Percentiles rank a stretch among this genome's conserved stretches.
These are phyloP conservation scores for Sporothrix curviconia DNA, from an alignment of 2,329 filamentous ascomycete genomes.

Conservation along the genomic window DNA sequence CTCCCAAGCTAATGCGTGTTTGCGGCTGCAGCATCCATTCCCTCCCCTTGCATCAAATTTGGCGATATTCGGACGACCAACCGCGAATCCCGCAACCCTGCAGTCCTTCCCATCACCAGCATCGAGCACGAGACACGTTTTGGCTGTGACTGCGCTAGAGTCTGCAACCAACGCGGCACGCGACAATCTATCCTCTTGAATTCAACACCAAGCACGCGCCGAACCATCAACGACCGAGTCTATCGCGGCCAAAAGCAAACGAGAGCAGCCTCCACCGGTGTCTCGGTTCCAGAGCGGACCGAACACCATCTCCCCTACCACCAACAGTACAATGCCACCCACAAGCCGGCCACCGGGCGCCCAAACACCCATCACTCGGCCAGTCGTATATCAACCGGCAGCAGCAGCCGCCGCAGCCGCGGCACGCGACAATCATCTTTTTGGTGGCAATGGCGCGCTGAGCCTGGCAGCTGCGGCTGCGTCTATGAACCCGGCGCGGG, in stretches of 20 bases:
- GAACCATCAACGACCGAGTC: too few species aligned
- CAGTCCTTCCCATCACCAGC: background rate
- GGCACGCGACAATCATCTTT: constrained; percentile 62
- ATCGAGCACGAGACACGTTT: background rate
- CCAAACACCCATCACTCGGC: constrained; percentile 48
- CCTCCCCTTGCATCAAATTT: background rate
- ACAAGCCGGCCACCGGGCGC: constrained; percentile 38
- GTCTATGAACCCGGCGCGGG: constrained; percentile 41
- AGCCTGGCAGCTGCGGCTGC: constrained; percentile 38
- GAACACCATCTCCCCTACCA: constrained; percentile 41
- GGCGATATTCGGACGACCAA: too few species aligned
- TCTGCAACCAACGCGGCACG: background rate
- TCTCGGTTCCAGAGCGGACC: constrained; percentile 42
- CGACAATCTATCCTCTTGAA: background rate
- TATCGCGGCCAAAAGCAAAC: background rate
- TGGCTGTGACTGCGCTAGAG: background rate
- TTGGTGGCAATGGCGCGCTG: constrained; percentile 50
- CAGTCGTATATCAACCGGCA: constrained; percentile 61
- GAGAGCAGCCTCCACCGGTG: constrained; percentile 34
- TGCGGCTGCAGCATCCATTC: background rate
- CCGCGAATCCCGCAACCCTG: too few species aligned
- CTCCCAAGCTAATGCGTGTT: background rate
- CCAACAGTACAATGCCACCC: constrained; percentile 50
- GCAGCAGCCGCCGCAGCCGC: constrained; percentile 23
- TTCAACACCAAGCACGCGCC: background rate